Base-by-base conservation (phyloP, 2,329 filamentous ascomycete species). In the Cadophora malorum region DNA sequence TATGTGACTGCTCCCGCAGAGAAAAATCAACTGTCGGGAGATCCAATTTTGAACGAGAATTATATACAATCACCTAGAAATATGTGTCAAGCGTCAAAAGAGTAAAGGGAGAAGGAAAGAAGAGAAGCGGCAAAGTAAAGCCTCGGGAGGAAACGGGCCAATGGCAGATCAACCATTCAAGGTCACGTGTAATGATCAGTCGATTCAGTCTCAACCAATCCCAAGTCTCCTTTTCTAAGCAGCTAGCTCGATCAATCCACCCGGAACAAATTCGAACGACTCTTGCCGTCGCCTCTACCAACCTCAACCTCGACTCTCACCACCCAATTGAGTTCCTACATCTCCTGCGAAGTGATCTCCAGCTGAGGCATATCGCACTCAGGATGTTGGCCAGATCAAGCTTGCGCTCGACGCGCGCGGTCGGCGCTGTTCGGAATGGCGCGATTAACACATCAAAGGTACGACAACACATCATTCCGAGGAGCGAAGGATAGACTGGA, bases 301-400 rank as follows among this genome's bases (percentile, higher is more conserved):
- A 69, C 66, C 64, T 67, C 68, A 74, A 74, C 67, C 68, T 66
- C 70, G 59, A 72, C 67, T 69, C 70, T 72, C 71, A 73, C 74
- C 70, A 71, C 68, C 69, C 76, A 76, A 75, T 74, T 76, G 75
- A 75, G 73, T 64, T 71, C 67, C 70, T 60, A 63, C 69, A 64
- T 72, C 67, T 68, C 66, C 68, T 70, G 71, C 67, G 72, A 74
- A 74, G 69, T 71, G 70, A 75, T 72, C 73, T 74, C 69, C 73
- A 76, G 72, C 70, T 76, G 72, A 76, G 73, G 72, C 71, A 72
- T 74, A 74, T 66, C 68, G 70, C 73, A 70, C 71, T 74, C 86
- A 91, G 82, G 81, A 97, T 98, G 95, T 90, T 97, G 88, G 91
- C 93, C 85, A 92, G 94, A 88, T 93, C 94, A 84, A 89, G 89